Evolutionary conservation across 2,329 filamentous ascomycete genomes (phyloP).

Genomic region (Fusarium haematococcum): DNA sequence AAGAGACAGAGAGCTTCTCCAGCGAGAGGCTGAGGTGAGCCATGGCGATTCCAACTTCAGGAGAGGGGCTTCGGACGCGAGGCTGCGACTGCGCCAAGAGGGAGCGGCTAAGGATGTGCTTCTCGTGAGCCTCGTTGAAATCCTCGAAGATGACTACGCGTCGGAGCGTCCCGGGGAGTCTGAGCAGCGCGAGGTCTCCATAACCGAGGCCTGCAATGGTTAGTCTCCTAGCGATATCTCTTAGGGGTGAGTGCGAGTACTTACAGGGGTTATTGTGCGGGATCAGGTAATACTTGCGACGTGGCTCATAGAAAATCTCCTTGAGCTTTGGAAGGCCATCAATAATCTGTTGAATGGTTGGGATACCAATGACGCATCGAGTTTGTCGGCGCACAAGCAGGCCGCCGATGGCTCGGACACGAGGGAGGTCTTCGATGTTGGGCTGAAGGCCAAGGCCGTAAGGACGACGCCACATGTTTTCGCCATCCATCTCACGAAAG

Average conservation of each 20-base stretch:
- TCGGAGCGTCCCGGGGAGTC: not conserved
- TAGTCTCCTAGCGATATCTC: not conserved
- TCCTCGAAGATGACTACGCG: conserved; percentile 5
- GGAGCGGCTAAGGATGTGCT: not conserved
- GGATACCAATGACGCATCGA: not conserved
- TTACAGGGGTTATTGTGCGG: not conserved
- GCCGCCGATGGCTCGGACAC: not conserved
- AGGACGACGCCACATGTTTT: not conserved
- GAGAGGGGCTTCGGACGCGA: not conserved
- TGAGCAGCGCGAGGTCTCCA: not conserved
- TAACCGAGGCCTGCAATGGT: not conserved
- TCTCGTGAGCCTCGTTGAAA: not conserved
- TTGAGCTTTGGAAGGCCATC: not conserved
- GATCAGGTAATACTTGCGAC: not conserved
- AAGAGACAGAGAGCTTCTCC: not conserved
- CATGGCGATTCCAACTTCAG: not conserved
- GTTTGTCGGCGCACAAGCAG: conserved; percentile 2
- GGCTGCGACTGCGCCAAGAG: not conserved
- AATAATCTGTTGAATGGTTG: not conserved
- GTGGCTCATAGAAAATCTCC: not conserved
- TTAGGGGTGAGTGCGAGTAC: not conserved
- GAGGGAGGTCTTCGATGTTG: not conserved
- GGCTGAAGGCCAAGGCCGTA: not conserved
- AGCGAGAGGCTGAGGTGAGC: not conserved
- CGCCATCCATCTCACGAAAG: not conserved